phyloP scores from a whole-genome alignment of 1,284 basidiomycete genomes.

The Malassezia vespertilionis region DNA sequence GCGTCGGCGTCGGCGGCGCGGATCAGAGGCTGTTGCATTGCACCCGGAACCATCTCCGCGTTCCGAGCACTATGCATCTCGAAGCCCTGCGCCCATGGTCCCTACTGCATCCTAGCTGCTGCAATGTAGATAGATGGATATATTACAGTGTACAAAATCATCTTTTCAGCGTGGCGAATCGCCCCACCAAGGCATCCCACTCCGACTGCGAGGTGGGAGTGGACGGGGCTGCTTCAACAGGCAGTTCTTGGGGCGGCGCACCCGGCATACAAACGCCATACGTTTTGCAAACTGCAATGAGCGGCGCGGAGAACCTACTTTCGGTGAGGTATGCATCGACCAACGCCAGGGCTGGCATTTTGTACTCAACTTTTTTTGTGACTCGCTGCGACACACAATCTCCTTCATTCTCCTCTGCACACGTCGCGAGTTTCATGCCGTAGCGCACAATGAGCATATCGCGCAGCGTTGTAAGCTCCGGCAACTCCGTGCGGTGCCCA shows the following conservation, averaged over 20 bases:
- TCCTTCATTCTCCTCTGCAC: conserved; percentile 70
- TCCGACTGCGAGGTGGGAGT: conserved; percentile 18
- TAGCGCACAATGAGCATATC: conserved; percentile 91
- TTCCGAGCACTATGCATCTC: background rate
- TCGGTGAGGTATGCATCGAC: conserved; percentile 55
- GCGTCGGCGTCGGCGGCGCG: conserved; percentile 21
- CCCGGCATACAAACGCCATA: conserved; percentile 30
- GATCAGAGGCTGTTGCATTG: conserved; percentile 8
- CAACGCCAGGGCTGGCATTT: conserved; percentile 61
- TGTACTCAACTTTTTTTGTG: conserved; percentile 59
- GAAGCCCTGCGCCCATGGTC: background rate
- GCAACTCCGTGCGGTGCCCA: conserved; percentile 61
- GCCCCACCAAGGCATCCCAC: conserved; percentile 21
- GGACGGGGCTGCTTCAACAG: conserved; percentile 2
- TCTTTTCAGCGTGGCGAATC: conserved; percentile 28
- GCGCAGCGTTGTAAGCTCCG: conserved; percentile 77
- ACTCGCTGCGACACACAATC: conserved; percentile 69
- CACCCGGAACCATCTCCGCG: background rate
- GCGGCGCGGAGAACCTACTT: background rate
- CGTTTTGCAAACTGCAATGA: conserved; percentile 28
- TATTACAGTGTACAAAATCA: background rate
- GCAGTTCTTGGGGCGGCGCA: background rate
- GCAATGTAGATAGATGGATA: background rate
- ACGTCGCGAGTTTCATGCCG: conserved; percentile 68
- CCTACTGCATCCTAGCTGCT: background rate